Evolutionary conservation across 2,329 filamentous ascomycete species (phyloP), one percentile per base, ranked within the genome.

Genomic region (Plenodomus biglobosus): DNA sequence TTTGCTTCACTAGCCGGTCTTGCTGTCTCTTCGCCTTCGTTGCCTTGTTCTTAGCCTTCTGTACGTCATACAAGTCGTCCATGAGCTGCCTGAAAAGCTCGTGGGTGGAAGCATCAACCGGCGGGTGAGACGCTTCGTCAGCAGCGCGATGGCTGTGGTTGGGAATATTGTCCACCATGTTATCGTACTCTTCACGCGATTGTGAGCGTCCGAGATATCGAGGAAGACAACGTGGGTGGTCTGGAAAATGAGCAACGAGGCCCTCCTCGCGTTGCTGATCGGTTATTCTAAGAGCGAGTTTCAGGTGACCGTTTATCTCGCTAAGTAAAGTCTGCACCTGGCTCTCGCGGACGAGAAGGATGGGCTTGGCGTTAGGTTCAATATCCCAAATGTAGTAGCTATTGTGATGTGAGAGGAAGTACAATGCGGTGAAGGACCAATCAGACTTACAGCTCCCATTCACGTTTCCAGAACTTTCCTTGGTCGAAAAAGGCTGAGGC

Each of bases 371-470:
- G 6, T 50, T 39, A 32, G 27, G 27, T 22, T 75, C 68, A 13
- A 75, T 71, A 7, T 74, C 68, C 64, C 84, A 78, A 30, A 90
- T 64, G 66, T 88, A 91, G 70, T 86, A 90, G 45, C 86, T 89
- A 40, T 15, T 17, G 36, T 22, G 30, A 11, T 16, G 44, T 57
- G 40, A 52, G 50, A 7, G 15, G 11, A 7, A 32, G 27, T 3
- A 32, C 13, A 15, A 10, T 6, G 8, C 27, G 27, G 7, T 10
- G 15, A 8, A 24, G 32, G 21, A 8, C 37, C 32, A 21, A 10
- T 1, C 15, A 18, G 8, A 78, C 85, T 78, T 77, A 94, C 88
- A 95, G 74, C 53, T 92, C 85, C 91, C 91, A 96, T 10, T 75
- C 64, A 49, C 83, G 79, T 2, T 75, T 71, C 59, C 80, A 82